phyloP scores from a whole-genome alignment of 1,139 yeast species.

The Debaryomyces sp. region DNA sequence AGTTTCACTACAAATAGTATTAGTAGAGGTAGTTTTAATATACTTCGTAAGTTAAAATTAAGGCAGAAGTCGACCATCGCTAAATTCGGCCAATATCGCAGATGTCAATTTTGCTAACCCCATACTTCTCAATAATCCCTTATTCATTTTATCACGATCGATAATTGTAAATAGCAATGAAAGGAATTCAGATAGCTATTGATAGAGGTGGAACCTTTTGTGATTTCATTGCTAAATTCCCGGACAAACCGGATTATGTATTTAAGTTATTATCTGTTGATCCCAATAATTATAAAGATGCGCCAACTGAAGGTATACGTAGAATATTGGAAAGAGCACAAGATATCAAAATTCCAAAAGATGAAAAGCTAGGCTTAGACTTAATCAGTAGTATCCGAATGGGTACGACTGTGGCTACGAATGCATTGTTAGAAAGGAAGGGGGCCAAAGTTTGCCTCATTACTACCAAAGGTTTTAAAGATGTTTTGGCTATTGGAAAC shows the following conservation, averaged over 20 bases:
- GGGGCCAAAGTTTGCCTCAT: conserved; percentile 54
- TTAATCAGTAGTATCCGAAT: conserved; percentile 35
- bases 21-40: background rate
- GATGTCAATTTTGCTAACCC: background rate
- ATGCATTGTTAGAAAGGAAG: conserved; percentile 49
- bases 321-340: conserved; percentile 66
- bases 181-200: conserved; percentile 31
- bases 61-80: background rate
- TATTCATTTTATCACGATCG: background rate
- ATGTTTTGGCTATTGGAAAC: conserved; percentile 45
- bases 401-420: conserved; percentile 47
- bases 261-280: conserved; percentile 82
- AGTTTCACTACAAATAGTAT: background rate
- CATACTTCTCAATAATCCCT: background rate
- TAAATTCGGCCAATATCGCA: background rate
- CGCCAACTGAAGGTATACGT: conserved; percentile 90
- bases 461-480: conserved; percentile 56
- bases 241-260: conserved; percentile 38
- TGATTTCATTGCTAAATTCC: conserved; percentile 65
- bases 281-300: conserved; percentile 82
- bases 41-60: background rate
- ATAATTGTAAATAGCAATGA: background rate
- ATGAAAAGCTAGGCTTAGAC: conserved; percentile 31
- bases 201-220: conserved; percentile 90
- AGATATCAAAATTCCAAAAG: conserved; percentile 49